Evolutionary conservation across 805 yeast genomes (phyloP).

Genomic region (Candida palmyrensis): DNA sequence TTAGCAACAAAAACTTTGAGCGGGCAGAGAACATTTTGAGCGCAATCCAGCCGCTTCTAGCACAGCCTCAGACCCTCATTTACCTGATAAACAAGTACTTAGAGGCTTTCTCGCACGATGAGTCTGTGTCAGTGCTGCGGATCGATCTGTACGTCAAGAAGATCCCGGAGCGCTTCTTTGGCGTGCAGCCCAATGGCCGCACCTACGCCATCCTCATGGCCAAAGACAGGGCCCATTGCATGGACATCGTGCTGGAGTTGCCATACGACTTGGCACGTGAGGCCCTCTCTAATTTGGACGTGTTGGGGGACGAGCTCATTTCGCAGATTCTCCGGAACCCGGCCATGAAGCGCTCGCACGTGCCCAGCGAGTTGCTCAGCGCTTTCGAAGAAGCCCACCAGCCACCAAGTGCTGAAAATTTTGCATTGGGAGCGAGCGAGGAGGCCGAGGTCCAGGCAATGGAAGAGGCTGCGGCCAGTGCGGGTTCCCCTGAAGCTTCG

Average conservation of each 20-base stretch:
- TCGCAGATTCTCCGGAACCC: conserved; percentile 20
- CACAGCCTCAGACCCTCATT: conserved; percentile 42
- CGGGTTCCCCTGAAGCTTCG: not conserved
- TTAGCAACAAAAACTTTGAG: conserved; percentile 57
- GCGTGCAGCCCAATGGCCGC: conserved; percentile 42
- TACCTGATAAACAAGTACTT: conserved; percentile 69
- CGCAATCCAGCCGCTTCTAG: conserved; percentile 51
- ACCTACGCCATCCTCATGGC: conserved; percentile 49
- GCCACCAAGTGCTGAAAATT: too few species aligned
- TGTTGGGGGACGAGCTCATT: conserved; percentile 46
- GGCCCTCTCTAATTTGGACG: conserved; percentile 45
- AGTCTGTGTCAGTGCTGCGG: conserved; percentile 35
- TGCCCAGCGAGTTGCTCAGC: conserved; percentile 29
- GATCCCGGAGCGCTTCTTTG: conserved; percentile 18
- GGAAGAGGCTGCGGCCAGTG: not conserved
- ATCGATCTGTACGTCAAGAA: conserved; percentile 38
- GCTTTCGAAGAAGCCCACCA: conserved; percentile 16
- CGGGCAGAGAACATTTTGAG: conserved; percentile 67
- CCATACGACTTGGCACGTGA: conserved; percentile 6
- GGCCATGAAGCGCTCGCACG: conserved; percentile 19
- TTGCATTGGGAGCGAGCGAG: not conserved
- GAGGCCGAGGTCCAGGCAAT: not conserved
- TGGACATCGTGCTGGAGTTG: not conserved
- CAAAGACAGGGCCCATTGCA: conserved; percentile 5
- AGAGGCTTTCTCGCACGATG: conserved; percentile 32